Evolutionary conservation across 1,284 basidiomycete genomes (phyloP).

Genomic region (Leccinum subfulvum): DNA sequence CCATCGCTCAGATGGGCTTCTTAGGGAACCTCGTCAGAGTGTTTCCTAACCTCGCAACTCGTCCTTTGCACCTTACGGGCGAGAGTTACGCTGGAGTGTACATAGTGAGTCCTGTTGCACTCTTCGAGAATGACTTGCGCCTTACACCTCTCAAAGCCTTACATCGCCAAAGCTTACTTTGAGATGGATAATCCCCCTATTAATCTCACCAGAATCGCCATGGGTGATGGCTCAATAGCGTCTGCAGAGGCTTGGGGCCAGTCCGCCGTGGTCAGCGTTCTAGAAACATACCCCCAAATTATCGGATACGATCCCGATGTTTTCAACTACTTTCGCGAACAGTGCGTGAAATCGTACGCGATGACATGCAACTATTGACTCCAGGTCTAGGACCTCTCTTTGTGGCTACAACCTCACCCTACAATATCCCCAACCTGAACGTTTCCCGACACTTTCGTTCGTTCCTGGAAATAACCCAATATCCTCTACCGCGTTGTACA

Average conservation of each 20-base stretch:
- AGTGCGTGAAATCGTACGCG: conserved; percentile 43
- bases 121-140: not conserved
- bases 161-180: conserved; percentile 70
- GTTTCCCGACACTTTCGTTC: conserved; percentile 48
- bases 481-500: conserved; percentile 34
- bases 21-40: conserved; percentile 63
- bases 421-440: conserved; percentile 63
- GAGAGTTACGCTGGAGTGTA: conserved; percentile 66
- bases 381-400: conserved; percentile 46
- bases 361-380: not conserved
- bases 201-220: conserved; percentile 62
- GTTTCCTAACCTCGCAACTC: conserved; percentile 58
- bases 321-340: conserved; percentile 64
- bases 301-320: conserved; percentile 68
- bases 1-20: conserved; percentile 57
- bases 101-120: conserved; percentile 43
- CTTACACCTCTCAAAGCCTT: conserved; percentile 47
- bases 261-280: conserved; percentile 53
- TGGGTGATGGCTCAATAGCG: conserved; percentile 64
- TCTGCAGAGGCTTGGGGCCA: conserved; percentile 47
- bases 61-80: conserved; percentile 61
- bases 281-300: conserved; percentile 72
- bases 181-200: conserved; percentile 61
- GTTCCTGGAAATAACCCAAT: conserved; percentile 24
- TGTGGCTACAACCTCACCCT: conserved; percentile 69